Base-by-base conservation (phyloP, 306 rosid species). In the Quercus engelmannii region DNA sequence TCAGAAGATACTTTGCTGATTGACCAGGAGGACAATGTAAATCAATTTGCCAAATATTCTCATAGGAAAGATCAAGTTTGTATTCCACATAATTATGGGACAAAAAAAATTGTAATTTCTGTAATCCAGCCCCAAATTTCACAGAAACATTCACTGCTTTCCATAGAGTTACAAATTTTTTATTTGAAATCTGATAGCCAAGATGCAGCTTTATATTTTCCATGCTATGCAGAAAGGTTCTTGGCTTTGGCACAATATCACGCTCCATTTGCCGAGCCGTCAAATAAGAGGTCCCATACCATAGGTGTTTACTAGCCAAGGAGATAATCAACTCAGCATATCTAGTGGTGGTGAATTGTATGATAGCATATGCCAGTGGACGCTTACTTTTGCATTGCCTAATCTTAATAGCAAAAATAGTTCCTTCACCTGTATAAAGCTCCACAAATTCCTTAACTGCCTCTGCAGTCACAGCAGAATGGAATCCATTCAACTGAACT, bases 31-130 rank as follows among this genome's bases (percentile, higher is more conserved):
- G 91, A 21, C 46, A 77, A 81, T 54, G 87, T 55, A 87, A 78
- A 83, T 90, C 89, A 31, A 88, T 85, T 85, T 93, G 89, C 93
- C 90, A 88, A 52, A 93, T 75, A 72, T 87, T 93, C 78, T 91
- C 94, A 23, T 90, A 90, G 3, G 79, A 86, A 55, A 93, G 89
- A 25, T 80, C 88, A 13, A 93, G 87, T 81, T 80, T 88, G 74
- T 90, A 90, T 26, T 86, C 78, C 65, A 68, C 71, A 46, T 1
- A 0, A 9, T 11, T 2, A 80, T 81, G 51, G 54, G 75, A 20
- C 65, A 91, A n/a, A 55, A 56, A 43, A 79, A 90, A 87, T 14
- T 83, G 68, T 46, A 91, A 43, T 69, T 85, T 83, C 67, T 87
- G 86, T 82, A 74, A 79, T 28, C 83, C 79, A 76, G 17, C 74